These are phyloP conservation scores for Pouteria glomerata DNA, from an alignment of 148 eudicot genomes.

Conservation along the genomic window DNA sequence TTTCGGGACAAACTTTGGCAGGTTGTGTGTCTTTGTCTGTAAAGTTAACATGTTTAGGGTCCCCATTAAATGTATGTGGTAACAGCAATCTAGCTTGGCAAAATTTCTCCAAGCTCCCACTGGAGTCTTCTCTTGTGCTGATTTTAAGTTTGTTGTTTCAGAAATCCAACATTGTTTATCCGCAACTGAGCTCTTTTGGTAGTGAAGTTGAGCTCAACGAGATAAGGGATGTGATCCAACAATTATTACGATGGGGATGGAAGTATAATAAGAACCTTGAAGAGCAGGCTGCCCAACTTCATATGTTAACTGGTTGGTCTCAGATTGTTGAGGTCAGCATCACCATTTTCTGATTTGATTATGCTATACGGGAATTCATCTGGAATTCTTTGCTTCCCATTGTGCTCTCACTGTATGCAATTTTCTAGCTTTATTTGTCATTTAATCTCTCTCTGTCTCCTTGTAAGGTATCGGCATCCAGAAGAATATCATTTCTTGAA, in stretches of 20 bases:
- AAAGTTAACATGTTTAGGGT: background rate
- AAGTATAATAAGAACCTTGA: slow-evolving; percentile 92
- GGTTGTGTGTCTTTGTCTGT: slow-evolving; percentile 29
- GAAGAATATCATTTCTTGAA: slow-evolving; percentile 71
- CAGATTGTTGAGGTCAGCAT: slow-evolving; percentile 75
- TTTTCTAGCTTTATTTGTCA: background rate
- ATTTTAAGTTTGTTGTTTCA: slow-evolving; percentile 10
- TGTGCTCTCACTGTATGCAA: background rate
- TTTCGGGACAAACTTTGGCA: slow-evolving; percentile 91
- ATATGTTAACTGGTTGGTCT: slow-evolving; percentile 96
- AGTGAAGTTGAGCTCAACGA: slow-evolving; percentile 80
- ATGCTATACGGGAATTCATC: background rate
- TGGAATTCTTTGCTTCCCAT: slow-evolving; percentile 1
- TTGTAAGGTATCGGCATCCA: slow-evolving; percentile 70
- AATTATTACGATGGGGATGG: slow-evolving; percentile 93
- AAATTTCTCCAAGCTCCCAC: background rate
- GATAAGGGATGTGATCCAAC: slow-evolving; percentile 64
- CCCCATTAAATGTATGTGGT: too few species aligned
- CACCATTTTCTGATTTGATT: background rate
- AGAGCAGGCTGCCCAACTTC: slow-evolving; percentile 98
- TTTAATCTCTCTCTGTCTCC: background rate
- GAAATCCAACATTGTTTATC: slow-evolving; percentile 40
- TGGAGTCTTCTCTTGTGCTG: slow-evolving; percentile 1
- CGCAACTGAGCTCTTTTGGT: slow-evolving; percentile 56
- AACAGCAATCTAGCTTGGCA: background rate